Percentiles rank a stretch among this genome's conserved stretches.
Evolutionary conservation across 2,329 filamentous ascomycete species (phyloP).

Genomic region (Colletotrichum spinosum): DNA sequence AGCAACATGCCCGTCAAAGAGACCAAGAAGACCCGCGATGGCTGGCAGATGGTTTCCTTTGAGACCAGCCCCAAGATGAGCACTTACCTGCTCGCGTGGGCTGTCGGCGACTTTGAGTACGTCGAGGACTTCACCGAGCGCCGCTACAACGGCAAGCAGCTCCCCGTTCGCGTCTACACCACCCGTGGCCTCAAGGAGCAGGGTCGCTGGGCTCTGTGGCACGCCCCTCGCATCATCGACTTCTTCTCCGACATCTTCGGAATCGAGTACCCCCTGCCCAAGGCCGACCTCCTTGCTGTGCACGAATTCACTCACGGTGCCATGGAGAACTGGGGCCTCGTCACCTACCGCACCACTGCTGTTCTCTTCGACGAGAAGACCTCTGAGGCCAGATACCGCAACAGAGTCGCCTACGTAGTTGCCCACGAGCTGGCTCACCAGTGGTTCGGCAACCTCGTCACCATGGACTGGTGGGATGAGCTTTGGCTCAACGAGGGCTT

Average conservation of each 20-base stretch:
- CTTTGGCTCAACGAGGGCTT: conserved; percentile 97
- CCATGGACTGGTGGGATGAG: conserved; percentile 97
- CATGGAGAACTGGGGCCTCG: conserved; percentile 97
- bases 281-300: conserved; percentile 89
- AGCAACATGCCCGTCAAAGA: conserved; percentile 96
- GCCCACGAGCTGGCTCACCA: conserved; percentile 98
- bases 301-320: conserved; percentile 91
- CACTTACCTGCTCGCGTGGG: conserved; percentile 92
- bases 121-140: conserved; percentile 91
- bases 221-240: conserved; percentile 93
- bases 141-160: conserved; percentile 88
- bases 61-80: conserved; percentile 91
- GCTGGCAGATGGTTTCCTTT: conserved; percentile 81
- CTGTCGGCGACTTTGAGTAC: conserved; percentile 96
- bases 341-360: conserved; percentile 95
- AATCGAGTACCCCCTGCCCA: conserved; percentile 92
- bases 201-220: conserved; percentile 88
- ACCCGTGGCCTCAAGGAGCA: conserved; percentile 95
- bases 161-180: conserved; percentile 96
- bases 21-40: conserved; percentile 67
- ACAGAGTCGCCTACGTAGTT: conserved; percentile 94
- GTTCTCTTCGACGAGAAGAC: conserved; percentile 95
- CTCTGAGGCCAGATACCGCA: conserved; percentile 91
- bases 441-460: conserved; percentile 96
- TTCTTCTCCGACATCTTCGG: conserved; percentile 96